These are phyloP conservation scores for Didymella pomorum DNA, from an alignment of 2,329 filamentous ascomycete species.

Conservation along the genomic window DNA sequence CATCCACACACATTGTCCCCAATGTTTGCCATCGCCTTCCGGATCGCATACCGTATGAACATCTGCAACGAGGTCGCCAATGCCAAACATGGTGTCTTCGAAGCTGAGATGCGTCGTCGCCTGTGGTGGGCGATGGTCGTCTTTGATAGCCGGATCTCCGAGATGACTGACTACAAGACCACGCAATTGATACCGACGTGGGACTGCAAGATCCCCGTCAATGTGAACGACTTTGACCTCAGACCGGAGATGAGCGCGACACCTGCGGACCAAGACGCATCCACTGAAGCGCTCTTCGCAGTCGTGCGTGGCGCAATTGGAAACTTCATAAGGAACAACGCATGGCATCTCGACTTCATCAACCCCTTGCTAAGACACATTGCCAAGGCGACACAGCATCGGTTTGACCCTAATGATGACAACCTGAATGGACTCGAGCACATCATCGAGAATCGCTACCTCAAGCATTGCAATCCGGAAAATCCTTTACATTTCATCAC, in stretches of 20 bases:
- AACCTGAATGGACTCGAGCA: constrained; percentile 50
- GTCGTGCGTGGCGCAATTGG: constrained; percentile 60
- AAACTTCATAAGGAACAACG: constrained; percentile 51
- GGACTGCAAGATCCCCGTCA: constrained; percentile 60
- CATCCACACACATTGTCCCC: constrained; percentile 61
- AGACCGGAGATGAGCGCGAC: constrained; percentile 51
- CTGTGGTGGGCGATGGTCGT: constrained; percentile 69
- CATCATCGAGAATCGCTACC: constrained; percentile 51
- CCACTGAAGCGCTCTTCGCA: constrained; percentile 63
- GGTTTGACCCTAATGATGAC: constrained; percentile 25
- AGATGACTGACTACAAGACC: constrained; percentile 62
- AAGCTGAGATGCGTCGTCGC: constrained; percentile 67
- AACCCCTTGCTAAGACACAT: constrained; percentile 54
- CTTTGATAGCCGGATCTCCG: constrained; percentile 63
- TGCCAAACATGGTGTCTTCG: constrained; percentile 62
- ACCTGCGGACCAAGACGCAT: constrained; percentile 53
- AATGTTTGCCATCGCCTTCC: constrained; percentile 64
- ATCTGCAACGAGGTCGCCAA: constrained; percentile 65
- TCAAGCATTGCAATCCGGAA: constrained; percentile 41
- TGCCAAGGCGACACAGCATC: constrained; percentile 32
- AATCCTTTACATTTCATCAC: constrained; percentile 55
- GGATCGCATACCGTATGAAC: constrained; percentile 67
- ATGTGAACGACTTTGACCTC: constrained; percentile 61
- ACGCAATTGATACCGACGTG: constrained; percentile 55
- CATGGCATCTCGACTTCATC: constrained; percentile 58